Evolutionary conservation across 2,329 filamentous ascomycete genomes (phyloP).

Genomic region (Ascochyta viciae-villosae): DNA sequence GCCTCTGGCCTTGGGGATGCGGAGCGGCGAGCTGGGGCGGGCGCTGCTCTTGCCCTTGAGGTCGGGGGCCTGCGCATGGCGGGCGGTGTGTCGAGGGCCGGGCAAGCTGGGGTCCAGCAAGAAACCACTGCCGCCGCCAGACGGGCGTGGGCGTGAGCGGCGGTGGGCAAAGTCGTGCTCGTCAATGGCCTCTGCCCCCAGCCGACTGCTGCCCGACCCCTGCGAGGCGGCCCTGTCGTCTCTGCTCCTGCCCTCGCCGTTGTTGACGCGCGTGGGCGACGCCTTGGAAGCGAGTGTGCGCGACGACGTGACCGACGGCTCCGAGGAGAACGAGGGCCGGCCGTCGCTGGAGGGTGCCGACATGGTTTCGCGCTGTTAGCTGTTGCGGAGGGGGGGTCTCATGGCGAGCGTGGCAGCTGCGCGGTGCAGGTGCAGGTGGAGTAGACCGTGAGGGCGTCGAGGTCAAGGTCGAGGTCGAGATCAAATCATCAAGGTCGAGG

Average conservation of each 20-base stretch:
- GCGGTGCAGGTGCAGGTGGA: no score
- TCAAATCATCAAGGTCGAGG: no score
- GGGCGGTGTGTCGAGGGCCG: conserved; percentile 11
- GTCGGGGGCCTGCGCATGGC: conserved; percentile 35
- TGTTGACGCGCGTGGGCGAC: conserved; percentile 30
- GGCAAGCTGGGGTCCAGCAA: conserved; percentile 54
- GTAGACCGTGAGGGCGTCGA: no score
- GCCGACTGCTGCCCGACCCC: conserved; percentile 15
- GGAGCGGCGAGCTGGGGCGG: conserved; percentile 34
- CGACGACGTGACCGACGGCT: conserved; percentile 43
- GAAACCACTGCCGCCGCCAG: conserved; percentile 55
- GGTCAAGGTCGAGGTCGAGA: no score
- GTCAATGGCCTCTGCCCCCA: conserved; percentile 34
- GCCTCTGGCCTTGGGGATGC: conserved; percentile 14
- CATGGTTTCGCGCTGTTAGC: conserved; percentile 39
- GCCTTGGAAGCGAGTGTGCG: conserved; percentile 41
- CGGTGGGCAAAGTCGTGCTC: conserved; percentile 44
- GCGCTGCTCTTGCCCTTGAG: conserved; percentile 49
- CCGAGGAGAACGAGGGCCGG: conserved; percentile 38
- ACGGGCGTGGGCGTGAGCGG: conserved; percentile 39
- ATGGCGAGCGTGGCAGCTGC: neutral
- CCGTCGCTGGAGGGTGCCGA: conserved; percentile 43
- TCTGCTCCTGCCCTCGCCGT: conserved; percentile 33
- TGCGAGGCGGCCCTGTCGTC: conserved; percentile 16
- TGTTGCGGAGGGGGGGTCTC: neutral